Percentiles rank a stretch among this genome's conserved stretches.
phyloP scores from a whole-genome alignment of 2,329 filamentous ascomycete genomes.

The Neoarthrinium moseri region DNA sequence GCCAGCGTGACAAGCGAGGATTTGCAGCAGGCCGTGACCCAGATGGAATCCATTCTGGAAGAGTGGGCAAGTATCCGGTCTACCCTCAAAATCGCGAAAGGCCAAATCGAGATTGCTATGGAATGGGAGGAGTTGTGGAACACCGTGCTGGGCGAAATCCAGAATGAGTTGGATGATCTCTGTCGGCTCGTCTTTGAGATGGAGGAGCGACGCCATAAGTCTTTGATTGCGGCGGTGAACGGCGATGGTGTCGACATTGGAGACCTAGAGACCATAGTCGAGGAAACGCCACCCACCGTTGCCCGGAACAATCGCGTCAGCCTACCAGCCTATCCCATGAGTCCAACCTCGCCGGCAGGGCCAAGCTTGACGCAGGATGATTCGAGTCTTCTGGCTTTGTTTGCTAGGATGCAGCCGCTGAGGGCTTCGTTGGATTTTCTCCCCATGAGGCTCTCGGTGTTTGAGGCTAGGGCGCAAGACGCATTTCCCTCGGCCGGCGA shows the following conservation, averaged over 20 bases:
- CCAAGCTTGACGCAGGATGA: slow-evolving; percentile 71
- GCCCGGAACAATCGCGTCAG: slow-evolving; percentile 67
- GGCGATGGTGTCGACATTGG: slow-evolving; percentile 75
- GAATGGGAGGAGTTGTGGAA: slow-evolving; percentile 99
- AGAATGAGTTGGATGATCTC: slow-evolving; percentile 78
- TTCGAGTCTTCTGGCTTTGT: slow-evolving; percentile 82
- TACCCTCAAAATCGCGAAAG: slow-evolving; percentile 76
- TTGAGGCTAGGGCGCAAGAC: slow-evolving; percentile 72
- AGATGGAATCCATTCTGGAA: slow-evolving; percentile 84
- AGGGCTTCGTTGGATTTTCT: slow-evolving; percentile 92
- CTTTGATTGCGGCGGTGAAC: slow-evolving; percentile 60
- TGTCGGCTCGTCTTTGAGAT: slow-evolving; percentile 89
- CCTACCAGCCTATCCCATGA: slow-evolving; percentile 62
- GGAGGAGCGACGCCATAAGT: slow-evolving; percentile 91
- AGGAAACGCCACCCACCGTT: slow-evolving; percentile 68
- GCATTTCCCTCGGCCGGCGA: slow-evolving; percentile 90
- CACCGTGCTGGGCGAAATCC: slow-evolving; percentile 88
- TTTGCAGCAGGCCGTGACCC: slow-evolving; percentile 71
- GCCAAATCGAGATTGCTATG: slow-evolving; percentile 94
- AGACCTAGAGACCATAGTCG: slow-evolving; percentile 89
- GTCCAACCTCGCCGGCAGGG: slow-evolving; percentile 59
- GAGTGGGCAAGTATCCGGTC: slow-evolving; percentile 83
- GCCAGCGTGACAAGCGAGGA: slow-evolving; percentile 67
- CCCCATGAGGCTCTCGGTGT: slow-evolving; percentile 89
- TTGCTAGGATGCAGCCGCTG: slow-evolving; percentile 92